Base-by-base conservation (phyloP, 768 basidiomycete species). In the Lentinula sp. region DNA sequence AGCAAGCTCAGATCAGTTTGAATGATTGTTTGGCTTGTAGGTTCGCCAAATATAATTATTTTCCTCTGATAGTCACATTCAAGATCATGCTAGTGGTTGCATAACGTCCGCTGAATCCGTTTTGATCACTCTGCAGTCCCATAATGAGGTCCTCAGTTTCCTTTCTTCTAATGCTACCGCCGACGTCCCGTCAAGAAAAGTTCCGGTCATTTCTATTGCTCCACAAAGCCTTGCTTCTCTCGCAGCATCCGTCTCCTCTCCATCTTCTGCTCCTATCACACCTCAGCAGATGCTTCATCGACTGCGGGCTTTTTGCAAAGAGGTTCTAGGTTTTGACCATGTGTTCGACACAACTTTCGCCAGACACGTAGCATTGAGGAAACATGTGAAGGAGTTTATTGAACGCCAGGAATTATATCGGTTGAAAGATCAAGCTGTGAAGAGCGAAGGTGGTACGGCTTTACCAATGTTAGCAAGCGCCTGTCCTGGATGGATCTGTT, bases 401-500 rank as follows among this genome's bases (percentile, higher is more conserved):
- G 93, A 96, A 68, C 82, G 94, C 20, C 82, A 79, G 68, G 70
- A 73, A 42, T 67, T 73, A 41, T 65, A 62, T 32, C 10, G 55
- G 48, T 50, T 10, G 63, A 66, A 28, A n/a, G 55, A 57, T 16
- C 32, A 52, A n/a, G 65, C 63, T 43, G 64, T 61, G 28, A 65
- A 68, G 58, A 68, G 64, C 18, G 62, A 64, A 39, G 64, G 64
- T n/a, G 67, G 65, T 23, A 50, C 35, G 32, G 50, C 23, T 23
- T 73, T 98, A 32, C 97, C 97, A 0, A 95, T 99, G 87, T 77
- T 99, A 28, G 88, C 94, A 4, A 95, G 93, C 66, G 93, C 97
- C 15, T 98, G 97, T 75, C 97, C 97, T 0, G 97, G 97, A 15
- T 98, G 97, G 97, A 90, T 99, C 61, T 99, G 97, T 71, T 98